Percentiles rank a stretch among this genome's conserved stretches.
phyloP scores from a whole-genome alignment of 345 rosid species.

The Microcos paniculata region DNA sequence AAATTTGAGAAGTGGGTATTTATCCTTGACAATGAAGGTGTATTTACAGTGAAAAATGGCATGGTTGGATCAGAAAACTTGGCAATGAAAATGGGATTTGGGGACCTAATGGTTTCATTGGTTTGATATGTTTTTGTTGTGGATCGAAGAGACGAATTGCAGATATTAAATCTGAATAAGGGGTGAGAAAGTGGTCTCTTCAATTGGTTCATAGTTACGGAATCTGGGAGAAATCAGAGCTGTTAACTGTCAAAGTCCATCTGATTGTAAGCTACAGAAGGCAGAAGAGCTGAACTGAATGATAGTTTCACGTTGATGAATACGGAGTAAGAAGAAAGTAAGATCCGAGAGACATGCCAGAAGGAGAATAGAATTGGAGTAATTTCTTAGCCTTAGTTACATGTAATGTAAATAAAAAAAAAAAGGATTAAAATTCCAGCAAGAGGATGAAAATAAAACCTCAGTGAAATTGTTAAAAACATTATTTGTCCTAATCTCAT shows the following conservation, averaged over 20 bases:
- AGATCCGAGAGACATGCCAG: no score
- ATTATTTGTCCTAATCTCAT: no score
- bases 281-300: background rate
- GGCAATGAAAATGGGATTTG: background rate
- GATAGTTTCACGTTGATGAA: background rate
- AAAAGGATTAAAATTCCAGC: no score
- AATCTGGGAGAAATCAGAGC: background rate
- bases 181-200: background rate
- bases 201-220: conserved; percentile 1
- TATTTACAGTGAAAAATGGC: background rate
- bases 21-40: background rate
- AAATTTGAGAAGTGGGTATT: conserved; percentile 16
- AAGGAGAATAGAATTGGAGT: no score
- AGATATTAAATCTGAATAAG: background rate
- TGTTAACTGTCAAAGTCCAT: background rate
- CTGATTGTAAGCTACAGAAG: background rate
- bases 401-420: no score
- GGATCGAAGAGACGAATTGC: background rate
- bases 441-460: no score
- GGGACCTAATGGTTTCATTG: background rate
- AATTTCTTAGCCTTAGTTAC: no score
- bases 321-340: no score
- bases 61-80: background rate
- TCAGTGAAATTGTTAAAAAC: no score
- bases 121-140: background rate